phyloP scores from a whole-genome alignment of 75 land plant species.

The Pinus tabuliformis region DNA sequence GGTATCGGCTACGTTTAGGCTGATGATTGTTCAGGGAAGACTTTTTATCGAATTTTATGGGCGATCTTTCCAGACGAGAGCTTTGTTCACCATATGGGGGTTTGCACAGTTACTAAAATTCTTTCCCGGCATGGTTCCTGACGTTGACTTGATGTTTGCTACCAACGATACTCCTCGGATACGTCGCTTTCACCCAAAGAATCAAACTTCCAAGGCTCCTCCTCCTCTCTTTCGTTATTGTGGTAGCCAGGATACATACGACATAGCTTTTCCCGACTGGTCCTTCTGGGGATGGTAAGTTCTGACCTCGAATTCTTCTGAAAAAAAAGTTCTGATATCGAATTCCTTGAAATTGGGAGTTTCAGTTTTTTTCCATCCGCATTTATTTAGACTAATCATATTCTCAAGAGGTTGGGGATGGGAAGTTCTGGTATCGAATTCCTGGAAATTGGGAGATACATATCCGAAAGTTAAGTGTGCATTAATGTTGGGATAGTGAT shows the following conservation, averaged over 20 bases:
- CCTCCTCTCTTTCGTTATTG: slow-evolving; percentile 70
- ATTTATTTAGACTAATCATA: no score
- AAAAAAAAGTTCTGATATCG: slow-evolving; percentile 5
- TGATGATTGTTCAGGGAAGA: slow-evolving; percentile 37
- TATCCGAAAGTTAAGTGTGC: no score
- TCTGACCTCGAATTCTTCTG: no score
- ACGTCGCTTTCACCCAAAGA: not conserved
- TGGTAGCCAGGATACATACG: slow-evolving; percentile 24
- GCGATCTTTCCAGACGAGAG: slow-evolving; percentile 50
- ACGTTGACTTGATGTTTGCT: slow-evolving; percentile 61
- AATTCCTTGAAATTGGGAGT: no score
- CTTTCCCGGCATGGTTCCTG: slow-evolving; percentile 61
- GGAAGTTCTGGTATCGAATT: no score
- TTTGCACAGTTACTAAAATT: slow-evolving; percentile 45
- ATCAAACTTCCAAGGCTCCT: slow-evolving; percentile 16
- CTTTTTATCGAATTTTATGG: slow-evolving; percentile 30
- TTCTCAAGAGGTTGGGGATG: no score
- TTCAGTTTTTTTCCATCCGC: no score
- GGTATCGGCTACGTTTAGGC: slow-evolving; percentile 27
- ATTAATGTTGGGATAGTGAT: no score
- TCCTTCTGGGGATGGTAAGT: slow-evolving; percentile 82
- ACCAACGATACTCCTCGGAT: slow-evolving; percentile 49
- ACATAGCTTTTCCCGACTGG: slow-evolving; percentile 78
- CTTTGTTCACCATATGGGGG: slow-evolving; percentile 54
- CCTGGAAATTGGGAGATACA: no score